Conservation (phyloP, 2,329 filamentous ascomycete genomes). For the Emmonsiellopsis sp. region DNA sequence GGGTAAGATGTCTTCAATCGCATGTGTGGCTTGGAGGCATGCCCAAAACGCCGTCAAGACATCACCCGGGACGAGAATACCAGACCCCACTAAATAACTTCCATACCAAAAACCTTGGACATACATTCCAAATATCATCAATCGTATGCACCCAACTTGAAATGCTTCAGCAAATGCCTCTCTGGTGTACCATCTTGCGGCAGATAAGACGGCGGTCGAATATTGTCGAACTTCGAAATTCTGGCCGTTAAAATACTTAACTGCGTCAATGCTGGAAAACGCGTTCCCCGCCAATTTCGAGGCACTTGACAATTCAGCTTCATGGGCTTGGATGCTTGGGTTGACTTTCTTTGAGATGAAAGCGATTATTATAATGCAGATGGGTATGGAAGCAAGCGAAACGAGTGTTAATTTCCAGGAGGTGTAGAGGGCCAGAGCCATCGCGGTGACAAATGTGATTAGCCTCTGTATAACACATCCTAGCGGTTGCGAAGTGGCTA, state of each 20-base stretch:
- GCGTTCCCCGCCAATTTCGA: constrained; percentile 63
- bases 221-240: constrained; percentile 61
- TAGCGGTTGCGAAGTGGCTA: constrained; percentile 68
- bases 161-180: constrained; percentile 61
- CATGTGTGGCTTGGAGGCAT: constrained; percentile 64
- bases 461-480: constrained; percentile 58
- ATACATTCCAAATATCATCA: constrained; percentile 70
- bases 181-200: constrained; percentile 54
- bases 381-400: constrained; percentile 61
- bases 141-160: constrained; percentile 63
- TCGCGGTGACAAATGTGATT: constrained; percentile 54
- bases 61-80: constrained; percentile 50
- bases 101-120: constrained; percentile 89
- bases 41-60: constrained; percentile 81
- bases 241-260: constrained; percentile 78
- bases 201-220: constrained; percentile 43
- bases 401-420: constrained; percentile 81
- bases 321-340: constrained; percentile 59
- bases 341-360: constrained; percentile 54
- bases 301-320: constrained; percentile 55
- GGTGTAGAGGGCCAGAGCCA: constrained; percentile 64
- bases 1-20: constrained; percentile 63
- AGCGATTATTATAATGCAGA: constrained; percentile 53
- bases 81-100: constrained; percentile 54
- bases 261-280: constrained; percentile 66